Conservation (phyloP, 345 rosid species). For the Odontarrhena argentea region DNA sequence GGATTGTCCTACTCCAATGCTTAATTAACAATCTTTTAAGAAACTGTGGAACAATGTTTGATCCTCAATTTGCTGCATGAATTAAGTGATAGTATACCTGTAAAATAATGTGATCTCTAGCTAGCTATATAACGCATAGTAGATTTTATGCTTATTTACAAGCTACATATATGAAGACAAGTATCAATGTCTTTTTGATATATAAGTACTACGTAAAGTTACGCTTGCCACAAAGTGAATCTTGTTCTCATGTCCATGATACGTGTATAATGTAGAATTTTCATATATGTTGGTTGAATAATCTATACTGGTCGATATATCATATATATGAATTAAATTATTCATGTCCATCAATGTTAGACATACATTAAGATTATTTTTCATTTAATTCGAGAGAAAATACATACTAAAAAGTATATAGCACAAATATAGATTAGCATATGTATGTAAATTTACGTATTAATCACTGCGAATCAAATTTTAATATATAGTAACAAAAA, state of each 20-base stretch:
- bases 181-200: not conserved
- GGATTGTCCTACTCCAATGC: slow-evolving; percentile 22
- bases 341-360: not conserved
- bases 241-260: slow-evolving; percentile 6
- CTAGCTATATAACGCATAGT: slow-evolving; percentile 1
- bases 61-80: slow-evolving; percentile 1
- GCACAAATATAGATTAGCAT: not conserved
- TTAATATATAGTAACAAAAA: not conserved
- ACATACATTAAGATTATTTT: not conserved
- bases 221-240: not conserved
- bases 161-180: not conserved
- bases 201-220: not conserved
- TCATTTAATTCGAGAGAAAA: not conserved
- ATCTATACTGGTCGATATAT: too few relatives aligned
- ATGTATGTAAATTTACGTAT: too few relatives aligned
- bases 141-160: not conserved
- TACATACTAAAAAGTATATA: not conserved
- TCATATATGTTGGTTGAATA: not conserved
- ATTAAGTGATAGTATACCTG: not conserved
- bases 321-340: too few relatives aligned
- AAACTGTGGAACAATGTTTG: slow-evolving; percentile 11
- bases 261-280: not conserved
- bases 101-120: not conserved
- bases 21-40: slow-evolving; percentile 23
- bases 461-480: too few relatives aligned